Evolutionary conservation across 805 yeast species (phyloP).

Genomic region (Teunomyces barrocoloradensis): DNA sequence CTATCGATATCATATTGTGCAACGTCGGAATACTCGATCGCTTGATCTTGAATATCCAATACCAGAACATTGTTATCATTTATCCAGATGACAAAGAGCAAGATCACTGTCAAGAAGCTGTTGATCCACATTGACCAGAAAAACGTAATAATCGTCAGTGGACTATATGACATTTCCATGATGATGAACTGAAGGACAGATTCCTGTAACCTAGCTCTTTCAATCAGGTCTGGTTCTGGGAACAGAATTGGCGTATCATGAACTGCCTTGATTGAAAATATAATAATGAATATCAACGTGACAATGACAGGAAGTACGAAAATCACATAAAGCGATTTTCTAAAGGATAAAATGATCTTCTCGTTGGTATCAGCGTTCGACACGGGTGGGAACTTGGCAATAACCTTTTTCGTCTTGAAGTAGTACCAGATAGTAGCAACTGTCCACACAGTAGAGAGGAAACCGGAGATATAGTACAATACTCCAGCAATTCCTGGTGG

Average conservation of each 20-base stretch:
- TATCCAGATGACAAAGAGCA: constrained; percentile 28
- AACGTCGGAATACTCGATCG: constrained; percentile 13
- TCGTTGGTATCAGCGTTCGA: constrained; percentile 14
- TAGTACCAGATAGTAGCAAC: constrained; percentile 17
- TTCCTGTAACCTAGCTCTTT: not conserved
- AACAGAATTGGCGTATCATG: not conserved
- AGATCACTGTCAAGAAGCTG: constrained; percentile 11
- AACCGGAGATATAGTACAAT: not conserved
- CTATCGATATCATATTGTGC: constrained; percentile 15
- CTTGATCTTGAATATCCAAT: constrained; percentile 12
- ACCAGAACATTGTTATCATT: constrained; percentile 28
- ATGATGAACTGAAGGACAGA: not conserved
- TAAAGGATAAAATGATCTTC: constrained; percentile 20
- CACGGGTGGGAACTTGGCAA: constrained; percentile 28
- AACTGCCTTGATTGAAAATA: not conserved
- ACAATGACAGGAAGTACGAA: constrained; percentile 23
- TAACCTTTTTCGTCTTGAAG: constrained; percentile 24
- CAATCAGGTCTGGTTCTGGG: not conserved
- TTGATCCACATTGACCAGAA: constrained; percentile 3
- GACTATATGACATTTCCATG: not conserved
- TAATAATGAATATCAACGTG: not conserved
- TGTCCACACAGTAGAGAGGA: constrained; percentile 12
- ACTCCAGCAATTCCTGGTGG: not conserved
- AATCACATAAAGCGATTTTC: constrained; percentile 23
- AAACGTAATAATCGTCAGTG: not conserved